Evolutionary conservation across 1,139 yeast genomes (phyloP).

Genomic region (Blastobotrys proliferans): DNA sequence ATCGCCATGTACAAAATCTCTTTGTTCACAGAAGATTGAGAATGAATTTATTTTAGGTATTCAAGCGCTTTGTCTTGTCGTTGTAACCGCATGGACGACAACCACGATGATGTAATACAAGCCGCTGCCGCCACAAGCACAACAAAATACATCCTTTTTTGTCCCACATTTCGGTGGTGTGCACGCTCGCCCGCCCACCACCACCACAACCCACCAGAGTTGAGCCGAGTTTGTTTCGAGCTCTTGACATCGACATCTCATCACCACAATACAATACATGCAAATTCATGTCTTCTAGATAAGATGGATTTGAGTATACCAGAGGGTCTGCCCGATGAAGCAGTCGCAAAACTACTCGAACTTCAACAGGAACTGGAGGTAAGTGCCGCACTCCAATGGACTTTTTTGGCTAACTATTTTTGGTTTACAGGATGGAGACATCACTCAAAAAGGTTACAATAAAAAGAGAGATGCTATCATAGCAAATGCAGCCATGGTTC

Average conservation of each 20-base stretch:
- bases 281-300: no score
- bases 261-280: no score
- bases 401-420: not conserved
- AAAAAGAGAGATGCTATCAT: constrained; percentile 44
- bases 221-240: no score
- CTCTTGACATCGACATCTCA: no score
- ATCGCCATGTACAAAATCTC: no score
- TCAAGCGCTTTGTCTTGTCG: no score
- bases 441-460: constrained; percentile 64
- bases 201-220: no score
- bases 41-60: no score
- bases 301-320: constrained; percentile 44
- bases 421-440: constrained; percentile 49
- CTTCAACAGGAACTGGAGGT: constrained; percentile 45
- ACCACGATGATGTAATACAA: no score
- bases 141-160: not conserved
- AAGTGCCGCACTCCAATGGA: constrained; percentile 11
- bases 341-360: constrained; percentile 39
- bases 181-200: not conserved
- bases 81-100: no score
- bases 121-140: not conserved
- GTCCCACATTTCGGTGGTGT: not conserved
- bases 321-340: constrained; percentile 35
- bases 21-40: no score
- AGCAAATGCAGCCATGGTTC: not conserved